Evolutionary conservation across 1,139 yeast species (phyloP), one percentile per base, ranked within the genome.

Genomic region (Zygosaccharomyces sapae): DNA sequence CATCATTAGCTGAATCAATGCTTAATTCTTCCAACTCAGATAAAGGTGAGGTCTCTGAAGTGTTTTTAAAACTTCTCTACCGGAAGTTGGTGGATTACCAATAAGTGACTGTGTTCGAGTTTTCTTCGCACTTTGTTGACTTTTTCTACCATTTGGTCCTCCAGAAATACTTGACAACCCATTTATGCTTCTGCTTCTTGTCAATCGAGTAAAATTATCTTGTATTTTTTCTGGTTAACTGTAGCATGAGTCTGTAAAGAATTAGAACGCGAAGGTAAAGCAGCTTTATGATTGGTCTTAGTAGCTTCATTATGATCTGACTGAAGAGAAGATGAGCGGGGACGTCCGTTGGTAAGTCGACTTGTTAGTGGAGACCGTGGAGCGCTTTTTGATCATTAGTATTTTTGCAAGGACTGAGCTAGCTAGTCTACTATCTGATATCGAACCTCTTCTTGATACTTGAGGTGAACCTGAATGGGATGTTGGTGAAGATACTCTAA

Each of bases 241-340:
- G 54, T 53, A 13, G 64, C 61, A 9, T 51, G 52, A 0, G 62
- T 56, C 31, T 63, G 63, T 33, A 64, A 49, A 0, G 68, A 64
- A 47, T 62, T 62, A 3, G 67, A 56, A 12, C 67, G 55, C 25
- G 46, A 41, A n/a, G 46, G 52, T 9, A 42, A 8, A 22, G 48
- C 41, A 1, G 47, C 38, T 6, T 33, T 16, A 13, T 35, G 30
- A 37, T 24, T 31, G 12, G 29, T 9, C 25, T 38, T 49, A 7
- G 38, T 42, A 13, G 43, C 18, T 29, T 34, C 20, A 38, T 40
- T 42, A 16, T 35, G 35, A 16, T 49, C 34, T 2, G 65, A 52
- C 49, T 64, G 68, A 27, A 63, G 50, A 2, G 68, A 64, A 2
- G 63, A 52, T 5, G 68, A 62, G 38, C 67, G 55, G 13, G 61